Conservation (phyloP, 2,329 filamentous ascomycete genomes). For the Samsoniella hepiali region DNA sequence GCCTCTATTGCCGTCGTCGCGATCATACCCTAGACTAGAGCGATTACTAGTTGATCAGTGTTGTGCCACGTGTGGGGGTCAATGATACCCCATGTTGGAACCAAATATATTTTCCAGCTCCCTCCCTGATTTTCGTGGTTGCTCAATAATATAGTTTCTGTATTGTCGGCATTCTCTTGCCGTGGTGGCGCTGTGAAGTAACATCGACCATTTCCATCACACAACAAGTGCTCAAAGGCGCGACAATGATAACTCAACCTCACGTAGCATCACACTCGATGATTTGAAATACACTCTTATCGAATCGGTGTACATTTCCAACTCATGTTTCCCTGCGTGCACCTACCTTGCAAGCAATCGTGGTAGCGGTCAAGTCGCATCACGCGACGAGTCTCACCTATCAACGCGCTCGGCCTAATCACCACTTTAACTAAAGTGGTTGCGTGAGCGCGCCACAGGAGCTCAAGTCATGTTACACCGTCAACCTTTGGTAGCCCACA, state of each 20-base stretch:
- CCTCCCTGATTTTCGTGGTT: not conserved
- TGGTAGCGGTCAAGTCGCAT: not conserved
- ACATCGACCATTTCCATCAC: not conserved
- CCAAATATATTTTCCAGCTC: not conserved
- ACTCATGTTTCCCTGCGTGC: not conserved
- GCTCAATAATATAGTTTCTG: not conserved
- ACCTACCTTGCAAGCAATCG: not conserved
- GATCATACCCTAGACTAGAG: not conserved
- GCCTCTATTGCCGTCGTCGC: not conserved
- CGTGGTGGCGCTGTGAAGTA: not conserved
- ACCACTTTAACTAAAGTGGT: conserved; percentile 6
- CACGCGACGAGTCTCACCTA: conserved; percentile 10
- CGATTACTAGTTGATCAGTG: not conserved
- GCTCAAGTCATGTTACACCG: conserved; percentile 8
- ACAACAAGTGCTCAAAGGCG: too few relatives aligned
- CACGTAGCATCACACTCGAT: too few relatives aligned
- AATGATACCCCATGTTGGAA: not conserved
- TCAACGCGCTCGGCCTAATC: not conserved
- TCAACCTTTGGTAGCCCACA: not conserved
- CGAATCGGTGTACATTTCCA: not conserved
- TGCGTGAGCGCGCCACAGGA: conserved; percentile 11
- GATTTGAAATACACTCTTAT: not conserved
- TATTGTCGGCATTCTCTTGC: not conserved
- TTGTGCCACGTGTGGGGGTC: not conserved
- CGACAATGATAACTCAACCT: too few relatives aligned